A percentile compares a stretch with the other conserved stretches of the same genome.
Conservation (phyloP, 2,329 filamentous ascomycete species). For the Beauveria brongniartii region DNA sequence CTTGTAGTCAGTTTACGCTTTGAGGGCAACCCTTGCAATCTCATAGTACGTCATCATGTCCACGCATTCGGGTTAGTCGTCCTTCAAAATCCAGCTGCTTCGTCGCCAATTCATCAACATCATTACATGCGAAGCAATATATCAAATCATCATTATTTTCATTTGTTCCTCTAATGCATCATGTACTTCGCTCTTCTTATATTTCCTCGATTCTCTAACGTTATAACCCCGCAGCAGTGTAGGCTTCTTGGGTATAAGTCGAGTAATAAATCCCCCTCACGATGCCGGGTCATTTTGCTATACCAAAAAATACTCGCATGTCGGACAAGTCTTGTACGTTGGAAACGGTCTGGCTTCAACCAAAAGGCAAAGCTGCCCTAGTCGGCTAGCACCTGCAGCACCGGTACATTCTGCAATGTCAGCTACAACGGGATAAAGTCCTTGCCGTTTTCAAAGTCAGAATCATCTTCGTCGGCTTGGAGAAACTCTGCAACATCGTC, state of each 20-base stretch:
- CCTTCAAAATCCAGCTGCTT: too few relatives aligned
- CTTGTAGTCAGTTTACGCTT: too few relatives aligned
- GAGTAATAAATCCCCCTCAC: not conserved
- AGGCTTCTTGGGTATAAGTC: not conserved
- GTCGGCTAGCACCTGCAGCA: not conserved
- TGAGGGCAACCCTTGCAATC: too few relatives aligned
- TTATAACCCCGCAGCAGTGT: not conserved
- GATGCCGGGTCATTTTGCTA: not conserved
- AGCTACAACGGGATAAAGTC: conserved; percentile 46
- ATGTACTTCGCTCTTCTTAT: not conserved
- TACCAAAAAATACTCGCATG: not conserved
- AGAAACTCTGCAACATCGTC: conserved; percentile 64
- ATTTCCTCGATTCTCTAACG: not conserved
- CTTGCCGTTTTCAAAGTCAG: conserved; percentile 48
- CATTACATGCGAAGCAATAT: not conserved
- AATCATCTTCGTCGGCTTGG: conserved; percentile 44
- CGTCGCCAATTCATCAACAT: not conserved
- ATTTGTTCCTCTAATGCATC: not conserved
- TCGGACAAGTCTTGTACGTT: not conserved
- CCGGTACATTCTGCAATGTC: conserved; percentile 5
- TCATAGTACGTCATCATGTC: too few relatives aligned
- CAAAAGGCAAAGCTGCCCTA: not conserved
- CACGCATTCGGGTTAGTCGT: too few relatives aligned
- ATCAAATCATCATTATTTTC: not conserved
- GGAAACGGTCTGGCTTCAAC: not conserved